A percentile compares a stretch with the other conserved stretches of the same genome.
Conservation (phyloP, 331 rosid genomes). For the Arachis monticola region DNA sequence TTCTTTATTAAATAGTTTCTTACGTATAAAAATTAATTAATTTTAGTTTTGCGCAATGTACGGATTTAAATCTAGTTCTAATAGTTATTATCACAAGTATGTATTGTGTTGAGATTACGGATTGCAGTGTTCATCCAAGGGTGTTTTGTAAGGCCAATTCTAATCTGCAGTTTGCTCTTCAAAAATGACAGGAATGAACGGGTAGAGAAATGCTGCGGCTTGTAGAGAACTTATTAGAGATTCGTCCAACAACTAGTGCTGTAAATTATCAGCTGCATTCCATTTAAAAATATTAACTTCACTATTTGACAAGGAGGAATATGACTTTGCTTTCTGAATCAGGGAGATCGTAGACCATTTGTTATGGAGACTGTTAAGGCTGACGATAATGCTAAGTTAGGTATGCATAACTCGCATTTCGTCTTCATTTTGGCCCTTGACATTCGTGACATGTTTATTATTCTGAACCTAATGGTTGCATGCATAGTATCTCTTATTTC, state of each 20-base stretch:
- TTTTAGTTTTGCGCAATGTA: too few relatives aligned
- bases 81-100: not conserved
- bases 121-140: constrained; percentile 5
- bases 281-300: constrained; percentile 25
- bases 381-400: constrained; percentile 90
- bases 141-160: constrained; percentile 26
- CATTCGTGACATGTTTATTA: not conserved
- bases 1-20: too few relatives aligned
- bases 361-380: constrained; percentile 97
- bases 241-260: constrained; percentile 64
- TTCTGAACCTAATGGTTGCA: not conserved
- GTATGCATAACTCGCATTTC: constrained; percentile 48
- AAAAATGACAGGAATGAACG: constrained; percentile 78
- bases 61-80: too few relatives aligned
- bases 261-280: constrained; percentile 53
- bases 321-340: constrained; percentile 38
- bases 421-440: constrained; percentile 6
- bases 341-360: constrained; percentile 85
- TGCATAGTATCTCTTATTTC: constrained; percentile 19
- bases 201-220: constrained; percentile 90
- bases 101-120: constrained; percentile 18
- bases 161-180: constrained; percentile 25
- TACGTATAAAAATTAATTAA: too few relatives aligned
- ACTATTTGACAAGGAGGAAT: constrained; percentile 3
- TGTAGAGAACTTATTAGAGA: constrained; percentile 71